Evolutionary conservation across 2,329 filamentous ascomycete species (phyloP), one percentile per base, ranked within the genome.

Genomic region (Dissoconium aciculare): DNA sequence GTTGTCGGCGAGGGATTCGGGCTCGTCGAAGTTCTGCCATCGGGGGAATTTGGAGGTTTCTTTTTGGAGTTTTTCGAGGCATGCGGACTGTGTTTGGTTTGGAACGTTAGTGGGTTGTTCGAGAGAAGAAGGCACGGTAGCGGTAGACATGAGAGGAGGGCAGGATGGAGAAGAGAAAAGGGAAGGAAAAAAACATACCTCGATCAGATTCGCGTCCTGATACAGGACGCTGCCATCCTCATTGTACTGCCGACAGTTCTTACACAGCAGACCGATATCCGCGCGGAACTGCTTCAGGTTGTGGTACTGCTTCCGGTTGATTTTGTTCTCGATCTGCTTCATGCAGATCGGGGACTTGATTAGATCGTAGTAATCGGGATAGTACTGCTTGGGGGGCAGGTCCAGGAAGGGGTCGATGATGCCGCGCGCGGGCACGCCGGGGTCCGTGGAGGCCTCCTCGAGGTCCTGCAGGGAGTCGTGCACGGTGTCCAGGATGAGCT

Each of bases 341-440:
- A 95, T 93, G 51, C 81, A 87, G 50, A 98, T 94, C 0, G 89
- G 89, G 32, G 76, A 78, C 51, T 78, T 72, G 54, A 98, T 98
- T 55, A 94, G 74, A 52, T 87, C 62, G 54, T 94, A 98, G 62
- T 98, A 98, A 53, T 95, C 85, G 15, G 83, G 79, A 51, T 91
- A 98, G 36, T 87, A 75, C 36, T 77, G 76, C 61, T 83, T 91
- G 24, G 83, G 78, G 1, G 87, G 87, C 17, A 94, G 66, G 50
- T 89, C 85, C 55, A 95, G 70, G 56, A 98, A 98, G 0, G 85
- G 87, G 17, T 85, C 84, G 41, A 94, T 94, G 51, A 94, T 82
- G 32, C 83, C 69, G 28, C 85, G 80, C 45, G 76, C 78, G 4
- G 63, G 58, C 5, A 67, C 61, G 23, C 68, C 64, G 15, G 62